These are phyloP conservation scores for Cystobasidium sp. DNA, from an alignment of 1,284 basidiomycete species.

Conservation along the genomic window DNA sequence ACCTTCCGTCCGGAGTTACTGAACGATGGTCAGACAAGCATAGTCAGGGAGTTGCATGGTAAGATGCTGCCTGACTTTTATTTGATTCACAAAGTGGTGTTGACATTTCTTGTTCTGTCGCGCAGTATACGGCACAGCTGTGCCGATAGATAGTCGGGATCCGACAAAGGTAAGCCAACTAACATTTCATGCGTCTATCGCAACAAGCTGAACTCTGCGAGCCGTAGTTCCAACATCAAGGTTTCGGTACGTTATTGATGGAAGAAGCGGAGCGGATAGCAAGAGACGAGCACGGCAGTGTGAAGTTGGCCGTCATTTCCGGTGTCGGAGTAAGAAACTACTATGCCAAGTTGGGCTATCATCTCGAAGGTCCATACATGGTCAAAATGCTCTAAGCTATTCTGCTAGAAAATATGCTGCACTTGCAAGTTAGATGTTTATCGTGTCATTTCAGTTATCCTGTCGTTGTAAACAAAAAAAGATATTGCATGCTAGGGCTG, in stretches of 20 bases:
- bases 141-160: conserved; percentile 94
- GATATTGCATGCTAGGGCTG: too few relatives aligned
- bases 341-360: conserved; percentile 57
- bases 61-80: conserved; percentile 2
- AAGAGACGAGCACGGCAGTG: conserved; percentile 93
- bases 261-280: conserved; percentile 99
- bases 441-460: background rate
- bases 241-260: conserved; percentile 97
- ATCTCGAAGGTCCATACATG: conserved; percentile 97
- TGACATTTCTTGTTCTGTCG: conserved; percentile 44
- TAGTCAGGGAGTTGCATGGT: conserved; percentile 80
- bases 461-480: background rate
- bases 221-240: conserved; percentile 85
- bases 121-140: conserved; percentile 98
- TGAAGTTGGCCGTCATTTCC: conserved; percentile 94
- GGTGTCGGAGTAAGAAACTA: conserved; percentile 62
- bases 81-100: background rate
- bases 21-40: conserved; percentile 79
- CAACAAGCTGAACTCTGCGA: background rate
- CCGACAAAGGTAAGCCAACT: conserved; percentile 72
- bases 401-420: too few relatives aligned
- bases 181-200: background rate
- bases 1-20: conserved; percentile 94
- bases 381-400: conserved; percentile 66
- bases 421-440: too few relatives aligned